phyloP scores from a whole-genome alignment of 345 rosid species.

The Barbarea vulgaris region DNA sequence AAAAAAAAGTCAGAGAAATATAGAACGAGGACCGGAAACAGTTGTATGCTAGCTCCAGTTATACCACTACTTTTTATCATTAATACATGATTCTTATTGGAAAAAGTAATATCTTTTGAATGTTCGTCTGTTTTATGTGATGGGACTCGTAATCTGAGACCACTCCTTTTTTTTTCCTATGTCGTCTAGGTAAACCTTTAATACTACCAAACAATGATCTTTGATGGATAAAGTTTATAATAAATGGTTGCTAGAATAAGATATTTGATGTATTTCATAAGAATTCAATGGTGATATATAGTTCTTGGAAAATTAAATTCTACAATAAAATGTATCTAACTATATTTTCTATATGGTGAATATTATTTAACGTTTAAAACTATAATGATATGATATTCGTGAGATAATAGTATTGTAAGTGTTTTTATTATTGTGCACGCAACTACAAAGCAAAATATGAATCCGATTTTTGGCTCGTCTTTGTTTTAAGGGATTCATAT shows the following conservation, averaged over 20 bases:
- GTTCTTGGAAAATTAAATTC: not conserved
- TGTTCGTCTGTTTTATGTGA: conserved; percentile 11
- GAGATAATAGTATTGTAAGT: not conserved
- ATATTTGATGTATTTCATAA: not conserved
- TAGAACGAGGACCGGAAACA: conserved; percentile 22
- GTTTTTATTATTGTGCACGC: not conserved
- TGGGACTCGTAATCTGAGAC: not conserved
- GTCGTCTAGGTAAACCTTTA: not conserved
- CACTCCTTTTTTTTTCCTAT: not conserved
- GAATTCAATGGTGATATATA: not conserved
- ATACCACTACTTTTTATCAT: not conserved
- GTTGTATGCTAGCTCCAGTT: not conserved
- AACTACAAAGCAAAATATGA: no score
- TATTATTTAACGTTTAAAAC: not conserved
- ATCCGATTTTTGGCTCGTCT: no score
- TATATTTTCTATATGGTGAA: not conserved
- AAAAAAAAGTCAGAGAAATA: not conserved
- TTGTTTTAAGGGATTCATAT: not conserved
- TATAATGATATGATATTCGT: not conserved
- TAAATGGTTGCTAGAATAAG: not conserved
- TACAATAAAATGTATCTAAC: not conserved
- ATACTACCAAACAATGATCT: not conserved
- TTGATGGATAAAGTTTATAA: not conserved
- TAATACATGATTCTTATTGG: not conserved
- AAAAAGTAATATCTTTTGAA: not conserved